phyloP scores from a whole-genome alignment of 2,329 filamentous ascomycete species.

The Microthyrium microscopicum region DNA sequence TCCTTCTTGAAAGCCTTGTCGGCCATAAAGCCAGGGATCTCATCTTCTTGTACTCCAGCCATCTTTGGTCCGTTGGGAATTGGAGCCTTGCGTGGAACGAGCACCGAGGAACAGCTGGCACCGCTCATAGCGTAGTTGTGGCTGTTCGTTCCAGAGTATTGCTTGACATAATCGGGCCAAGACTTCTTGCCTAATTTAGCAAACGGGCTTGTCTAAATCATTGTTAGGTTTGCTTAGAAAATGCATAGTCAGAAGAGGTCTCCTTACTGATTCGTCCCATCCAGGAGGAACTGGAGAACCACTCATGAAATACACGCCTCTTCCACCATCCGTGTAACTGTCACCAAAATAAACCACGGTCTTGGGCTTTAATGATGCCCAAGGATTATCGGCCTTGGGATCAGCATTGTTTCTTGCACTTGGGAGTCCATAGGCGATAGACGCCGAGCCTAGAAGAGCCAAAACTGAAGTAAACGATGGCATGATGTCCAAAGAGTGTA shows the following conservation, averaged over 20 bases:
- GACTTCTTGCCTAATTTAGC: conserved; percentile 23
- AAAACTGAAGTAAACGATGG: too few species aligned
- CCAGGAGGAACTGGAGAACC: conserved; percentile 47
- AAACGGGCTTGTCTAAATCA: too few species aligned
- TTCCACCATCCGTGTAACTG: conserved; percentile 59
- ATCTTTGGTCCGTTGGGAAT: too few species aligned
- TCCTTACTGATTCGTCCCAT: conserved; percentile 30
- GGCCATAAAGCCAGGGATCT: conserved; percentile 30
- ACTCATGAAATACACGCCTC: conserved; percentile 46
- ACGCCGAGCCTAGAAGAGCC: too few species aligned
- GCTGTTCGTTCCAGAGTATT: conserved; percentile 38
- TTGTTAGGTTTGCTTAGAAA: too few species aligned
- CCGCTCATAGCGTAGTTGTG: conserved; percentile 53
- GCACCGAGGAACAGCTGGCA: conserved; percentile 54
- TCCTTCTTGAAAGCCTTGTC: conserved; percentile 23
- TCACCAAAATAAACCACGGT: conserved; percentile 57
- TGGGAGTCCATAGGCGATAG: too few species aligned
- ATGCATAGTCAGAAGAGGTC: conserved; percentile 7
- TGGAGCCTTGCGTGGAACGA: conserved; percentile 39
- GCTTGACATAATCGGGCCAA: conserved; percentile 54
- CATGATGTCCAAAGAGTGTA: too few species aligned
- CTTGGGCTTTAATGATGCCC: conserved; percentile 34
- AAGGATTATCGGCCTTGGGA: too few species aligned
- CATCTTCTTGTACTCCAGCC: conserved; percentile 25
- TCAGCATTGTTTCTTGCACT: too few species aligned